These are phyloP conservation scores for Mycena alexandri DNA, from an alignment of 768 basidiomycete species.

Conservation along the genomic window DNA sequence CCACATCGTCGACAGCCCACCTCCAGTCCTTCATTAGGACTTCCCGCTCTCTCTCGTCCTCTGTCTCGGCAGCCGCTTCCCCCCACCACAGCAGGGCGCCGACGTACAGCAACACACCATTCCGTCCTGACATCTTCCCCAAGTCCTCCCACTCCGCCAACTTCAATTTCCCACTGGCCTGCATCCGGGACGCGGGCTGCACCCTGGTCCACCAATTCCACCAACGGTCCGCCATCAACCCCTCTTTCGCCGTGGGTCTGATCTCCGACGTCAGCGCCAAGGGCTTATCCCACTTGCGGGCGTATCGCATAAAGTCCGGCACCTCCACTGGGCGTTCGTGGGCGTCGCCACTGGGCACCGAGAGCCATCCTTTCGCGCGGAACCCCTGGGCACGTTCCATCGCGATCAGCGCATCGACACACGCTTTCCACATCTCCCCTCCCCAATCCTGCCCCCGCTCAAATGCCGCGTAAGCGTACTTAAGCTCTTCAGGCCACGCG, in stretches of 20 bases:
- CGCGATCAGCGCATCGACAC: neutral
- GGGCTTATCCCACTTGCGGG: neutral
- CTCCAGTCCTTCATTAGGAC: slow-evolving; percentile 12
- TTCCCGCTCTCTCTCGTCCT: neutral
- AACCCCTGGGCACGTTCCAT: neutral
- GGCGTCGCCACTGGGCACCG: neutral
- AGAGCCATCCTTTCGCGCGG: neutral
- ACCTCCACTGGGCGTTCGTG: neutral
- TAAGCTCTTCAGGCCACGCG: neutral
- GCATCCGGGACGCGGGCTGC: neutral
- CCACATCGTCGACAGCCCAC: neutral
- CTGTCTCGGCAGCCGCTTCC: neutral
- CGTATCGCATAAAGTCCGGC: neutral
- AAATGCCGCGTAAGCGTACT: neutral
- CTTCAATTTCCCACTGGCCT: neutral
- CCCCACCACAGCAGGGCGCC: slow-evolving; percentile 24
- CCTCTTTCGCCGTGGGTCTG: neutral
- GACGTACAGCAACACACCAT: slow-evolving; percentile 14
- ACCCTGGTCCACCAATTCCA: neutral
- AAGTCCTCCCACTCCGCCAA: slow-evolving; percentile 1
- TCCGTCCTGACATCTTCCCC: slow-evolving; percentile 1
- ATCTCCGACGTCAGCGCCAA: neutral
- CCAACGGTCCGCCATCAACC: neutral
- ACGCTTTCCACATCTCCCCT: neutral
- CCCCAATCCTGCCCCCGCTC: neutral